Conservation (phyloP, 1,139 yeast genomes). For the Yamadazyma dushanensis region DNA sequence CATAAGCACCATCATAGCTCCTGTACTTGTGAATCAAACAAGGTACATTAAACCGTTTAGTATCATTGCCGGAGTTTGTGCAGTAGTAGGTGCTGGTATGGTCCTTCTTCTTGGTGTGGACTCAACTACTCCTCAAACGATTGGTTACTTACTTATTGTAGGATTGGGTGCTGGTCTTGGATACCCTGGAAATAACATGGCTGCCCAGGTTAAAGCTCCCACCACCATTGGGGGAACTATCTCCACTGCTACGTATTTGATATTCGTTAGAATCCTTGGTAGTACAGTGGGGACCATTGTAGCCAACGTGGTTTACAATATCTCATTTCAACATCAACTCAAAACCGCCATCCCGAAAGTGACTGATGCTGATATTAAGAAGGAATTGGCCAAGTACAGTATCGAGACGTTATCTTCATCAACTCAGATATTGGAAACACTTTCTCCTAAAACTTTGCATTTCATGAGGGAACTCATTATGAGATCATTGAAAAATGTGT, state of each 20-base stretch:
- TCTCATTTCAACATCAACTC: slow-evolving; percentile 24
- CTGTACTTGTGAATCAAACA: slow-evolving; percentile 30
- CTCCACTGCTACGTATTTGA: slow-evolving; percentile 34
- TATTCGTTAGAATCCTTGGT: slow-evolving; percentile 31
- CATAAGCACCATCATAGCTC: slow-evolving; percentile 27
- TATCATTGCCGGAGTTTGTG: slow-evolving; percentile 25
- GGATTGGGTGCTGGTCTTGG: slow-evolving; percentile 33
- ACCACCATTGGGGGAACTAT: slow-evolving; percentile 36
- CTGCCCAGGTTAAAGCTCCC: slow-evolving; percentile 37
- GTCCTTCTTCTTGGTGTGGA: slow-evolving; percentile 31
- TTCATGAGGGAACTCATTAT: slow-evolving; percentile 31
- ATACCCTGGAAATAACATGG: slow-evolving; percentile 30
- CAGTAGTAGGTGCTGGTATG: slow-evolving; percentile 37
- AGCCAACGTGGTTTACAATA: slow-evolving; percentile 35
- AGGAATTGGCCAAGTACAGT: slow-evolving; percentile 24
- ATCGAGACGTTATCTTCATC: background rate
- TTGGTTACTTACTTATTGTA: slow-evolving; percentile 34
- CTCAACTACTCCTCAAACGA: slow-evolving; percentile 24
- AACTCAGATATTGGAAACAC: slow-evolving; percentile 13
- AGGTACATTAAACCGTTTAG: slow-evolving; percentile 32
- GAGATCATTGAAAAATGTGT: slow-evolving; percentile 32
- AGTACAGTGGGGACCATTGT: slow-evolving; percentile 34
- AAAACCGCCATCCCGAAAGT: slow-evolving; percentile 18
- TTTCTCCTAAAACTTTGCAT: slow-evolving; percentile 24
- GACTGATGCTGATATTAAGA: slow-evolving; percentile 26